Base-by-base conservation (phyloP, 371 early-diverging fungal genomes). In the Fennellomyces sp. region DNA sequence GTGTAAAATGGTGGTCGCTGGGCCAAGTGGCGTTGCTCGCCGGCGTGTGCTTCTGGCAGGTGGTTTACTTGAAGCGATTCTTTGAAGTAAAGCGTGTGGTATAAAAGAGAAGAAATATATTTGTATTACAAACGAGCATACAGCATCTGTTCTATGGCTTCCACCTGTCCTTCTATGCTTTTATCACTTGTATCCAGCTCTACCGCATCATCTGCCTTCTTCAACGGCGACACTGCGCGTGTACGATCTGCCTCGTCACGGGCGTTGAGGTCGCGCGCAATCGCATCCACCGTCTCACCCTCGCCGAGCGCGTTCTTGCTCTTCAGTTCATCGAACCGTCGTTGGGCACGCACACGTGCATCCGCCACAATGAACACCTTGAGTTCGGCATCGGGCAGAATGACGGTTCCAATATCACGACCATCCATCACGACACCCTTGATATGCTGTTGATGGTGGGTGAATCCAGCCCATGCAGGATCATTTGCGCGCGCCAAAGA, bases 381-480 rank as follows among this genome's bases (percentile, higher is more conserved):
- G 28, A 97, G 78, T 31, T 95, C 88, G 0, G 98, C 98, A 63
- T 91, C 73, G 0, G 97, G 96, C 33, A 97, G 75, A 3, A 97
- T 88, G 0, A 86, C 86, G 0, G 96, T 92, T 15, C 96, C 97
- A 51, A 96, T 94, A 75, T 97, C 98, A 5, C 98, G 75, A 7
- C 98, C 98, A 70, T 97, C 98, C 89, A 97, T 93, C 7, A 97
- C 92, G 17, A 95, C 72, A 21, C 95, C 94, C 3, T 65, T 62
- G 2, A 78, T 54, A 0, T 59, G 45, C 19, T 65, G 6, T 2
- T 54, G 51, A 3, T 65, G 29, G 10, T 39, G 47, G 19, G 52
- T 29, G 41, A 72, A 75, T 2, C 74, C 65, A 8, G 60, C 48
- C 6, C 66, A 70, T 10, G 48, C 17, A 11, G 57, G 64, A 0